These are phyloP conservation scores for Albophoma yamanashiensis DNA, from an alignment of 2,329 filamentous ascomycete genomes.

Conservation along the genomic window DNA sequence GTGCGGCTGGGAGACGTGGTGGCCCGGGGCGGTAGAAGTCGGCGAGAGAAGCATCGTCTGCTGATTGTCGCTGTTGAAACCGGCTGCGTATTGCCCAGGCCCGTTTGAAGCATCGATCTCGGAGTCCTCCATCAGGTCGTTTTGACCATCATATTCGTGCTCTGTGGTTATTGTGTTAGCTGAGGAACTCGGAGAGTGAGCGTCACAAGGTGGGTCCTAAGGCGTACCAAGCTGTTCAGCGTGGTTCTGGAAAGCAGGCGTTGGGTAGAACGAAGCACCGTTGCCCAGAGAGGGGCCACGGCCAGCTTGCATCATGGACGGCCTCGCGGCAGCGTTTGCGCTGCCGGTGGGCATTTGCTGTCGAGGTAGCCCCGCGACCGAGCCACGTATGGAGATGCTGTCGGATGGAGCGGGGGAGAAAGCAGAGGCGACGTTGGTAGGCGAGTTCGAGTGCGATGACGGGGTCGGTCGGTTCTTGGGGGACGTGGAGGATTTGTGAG, in stretches of 20 bases:
- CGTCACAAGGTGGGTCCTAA: too few relatives aligned
- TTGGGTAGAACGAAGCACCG: conserved; percentile 59
- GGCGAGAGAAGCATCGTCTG: conserved; percentile 32
- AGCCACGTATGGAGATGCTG: conserved; percentile 32
- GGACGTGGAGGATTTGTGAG: conserved; percentile 46
- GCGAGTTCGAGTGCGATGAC: conserved; percentile 59
- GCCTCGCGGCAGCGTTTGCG: conserved; percentile 12
- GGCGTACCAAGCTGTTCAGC: conserved; percentile 92
- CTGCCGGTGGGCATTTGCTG: conserved; percentile 20
- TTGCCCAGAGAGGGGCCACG: conserved; percentile 25
- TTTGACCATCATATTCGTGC: conserved; percentile 90
- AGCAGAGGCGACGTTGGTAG: conserved; percentile 35
- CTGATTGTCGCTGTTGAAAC: conserved; percentile 36
- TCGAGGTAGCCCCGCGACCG: conserved; percentile 19
- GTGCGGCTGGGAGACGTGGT: conserved; percentile 18
- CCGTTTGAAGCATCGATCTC: conserved; percentile 58
- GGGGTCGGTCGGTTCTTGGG: conserved; percentile 73
- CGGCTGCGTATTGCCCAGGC: conserved; percentile 52
- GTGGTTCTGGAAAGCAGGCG: conserved; percentile 78
- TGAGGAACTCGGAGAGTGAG: conserved; percentile 7
- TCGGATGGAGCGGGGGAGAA: conserved; percentile 36
- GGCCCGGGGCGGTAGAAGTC: conserved; percentile 25
- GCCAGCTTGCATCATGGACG: conserved; percentile 25
- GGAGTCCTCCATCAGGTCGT: conserved; percentile 77
- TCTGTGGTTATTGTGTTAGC: conserved; percentile 45